These are phyloP conservation scores for Sisymbrium irio DNA, from an alignment of 345 rosid genomes.

Conservation along the genomic window DNA sequence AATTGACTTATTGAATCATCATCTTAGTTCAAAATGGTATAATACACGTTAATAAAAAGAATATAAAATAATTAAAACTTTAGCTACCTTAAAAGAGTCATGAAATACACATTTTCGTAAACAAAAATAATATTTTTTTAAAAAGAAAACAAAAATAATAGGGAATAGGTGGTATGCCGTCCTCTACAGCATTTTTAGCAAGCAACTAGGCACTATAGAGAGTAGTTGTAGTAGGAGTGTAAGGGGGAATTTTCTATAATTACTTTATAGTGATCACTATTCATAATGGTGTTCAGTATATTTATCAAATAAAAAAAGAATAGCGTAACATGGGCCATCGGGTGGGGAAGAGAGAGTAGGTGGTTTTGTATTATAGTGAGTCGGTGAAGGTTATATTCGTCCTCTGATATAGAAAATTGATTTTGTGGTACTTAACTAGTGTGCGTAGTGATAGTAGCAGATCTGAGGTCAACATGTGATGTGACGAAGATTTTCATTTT, in stretches of 20 bases:
- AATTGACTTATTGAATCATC: too few relatives aligned
- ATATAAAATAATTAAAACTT: too few relatives aligned
- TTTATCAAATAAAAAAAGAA: background rate
- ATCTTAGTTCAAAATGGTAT: too few relatives aligned
- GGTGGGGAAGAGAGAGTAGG: conserved; percentile 27
- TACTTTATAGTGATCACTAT: background rate
- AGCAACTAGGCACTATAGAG: conserved; percentile 2
- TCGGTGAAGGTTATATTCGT: conserved; percentile 34
- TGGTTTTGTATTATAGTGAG: conserved; percentile 27
- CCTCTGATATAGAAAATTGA: background rate
- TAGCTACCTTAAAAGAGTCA: background rate
- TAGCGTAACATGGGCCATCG: background rate
- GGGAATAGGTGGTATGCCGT: background rate
- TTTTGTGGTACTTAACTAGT: conserved; percentile 13
- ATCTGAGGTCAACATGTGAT: conserved; percentile 26
- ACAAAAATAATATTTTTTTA: too few relatives aligned
- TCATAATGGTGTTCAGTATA: too few relatives aligned
- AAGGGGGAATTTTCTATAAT: background rate
- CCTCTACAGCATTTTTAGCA: background rate
- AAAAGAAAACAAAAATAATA: too few relatives aligned
- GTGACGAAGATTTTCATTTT: background rate
- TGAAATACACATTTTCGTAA: background rate
- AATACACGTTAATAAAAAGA: too few relatives aligned
- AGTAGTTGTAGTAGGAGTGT: background rate
- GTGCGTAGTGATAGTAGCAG: background rate